These are phyloP conservation scores for Pseudoneurospora amorphoporcata DNA, from an alignment of 495 filamentous ascomycete species.

Conservation along the genomic window DNA sequence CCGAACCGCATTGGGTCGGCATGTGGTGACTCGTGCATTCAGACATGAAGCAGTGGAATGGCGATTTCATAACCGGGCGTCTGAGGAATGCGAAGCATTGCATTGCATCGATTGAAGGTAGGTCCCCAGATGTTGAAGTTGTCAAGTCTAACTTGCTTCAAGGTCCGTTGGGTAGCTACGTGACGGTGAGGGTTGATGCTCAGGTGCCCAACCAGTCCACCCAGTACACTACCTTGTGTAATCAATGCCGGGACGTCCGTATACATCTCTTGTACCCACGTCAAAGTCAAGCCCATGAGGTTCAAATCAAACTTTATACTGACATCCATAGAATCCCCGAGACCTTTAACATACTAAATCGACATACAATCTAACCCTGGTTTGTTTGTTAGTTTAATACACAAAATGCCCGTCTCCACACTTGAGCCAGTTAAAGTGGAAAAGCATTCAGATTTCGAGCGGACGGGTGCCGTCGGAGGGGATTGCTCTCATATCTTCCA, in stretches of 20 bases:
- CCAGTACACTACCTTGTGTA: background rate
- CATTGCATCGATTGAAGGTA: background rate
- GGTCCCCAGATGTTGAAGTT: background rate
- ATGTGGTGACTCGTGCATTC: background rate
- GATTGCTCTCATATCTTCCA: too few species aligned
- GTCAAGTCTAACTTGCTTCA: background rate
- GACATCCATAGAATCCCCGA: fast-evolving
- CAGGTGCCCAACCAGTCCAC: background rate
- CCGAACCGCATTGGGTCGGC: background rate
- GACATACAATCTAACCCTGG: too few species aligned
- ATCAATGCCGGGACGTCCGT: background rate
- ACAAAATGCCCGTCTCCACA: too few species aligned
- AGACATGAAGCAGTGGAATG: background rate
- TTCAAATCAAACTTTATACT: background rate
- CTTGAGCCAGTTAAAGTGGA: too few species aligned
- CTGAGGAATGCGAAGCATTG: background rate
- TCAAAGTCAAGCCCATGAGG: background rate
- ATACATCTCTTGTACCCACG: background rate
- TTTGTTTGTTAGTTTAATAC: too few species aligned
- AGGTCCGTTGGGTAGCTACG: background rate
- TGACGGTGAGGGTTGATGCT: background rate
- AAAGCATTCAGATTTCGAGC: too few species aligned
- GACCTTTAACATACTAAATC: background rate
- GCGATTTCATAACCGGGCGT: background rate
- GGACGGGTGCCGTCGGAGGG: too few species aligned